A percentile compares a stretch with the other conserved stretches of the same genome.
Conservation (phyloP, 345 rosid species). For the Eucalyptus urophylla region DNA sequence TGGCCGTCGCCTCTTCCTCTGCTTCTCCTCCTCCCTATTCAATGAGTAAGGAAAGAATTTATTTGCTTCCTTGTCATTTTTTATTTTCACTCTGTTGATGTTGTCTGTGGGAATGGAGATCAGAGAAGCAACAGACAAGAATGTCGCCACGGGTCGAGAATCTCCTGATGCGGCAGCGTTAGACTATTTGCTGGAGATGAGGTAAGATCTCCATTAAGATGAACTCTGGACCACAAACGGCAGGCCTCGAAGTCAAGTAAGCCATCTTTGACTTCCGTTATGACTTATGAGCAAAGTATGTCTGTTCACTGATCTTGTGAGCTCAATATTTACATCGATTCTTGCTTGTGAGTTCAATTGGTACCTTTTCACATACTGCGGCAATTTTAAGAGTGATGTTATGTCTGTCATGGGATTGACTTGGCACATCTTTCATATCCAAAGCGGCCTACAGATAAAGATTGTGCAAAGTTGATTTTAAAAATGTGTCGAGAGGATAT, state of each 20-base stretch:
- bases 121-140: neutral
- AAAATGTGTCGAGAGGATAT: neutral
- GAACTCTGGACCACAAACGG: neutral
- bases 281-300: neutral
- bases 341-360: neutral
- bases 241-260: neutral
- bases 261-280: neutral
- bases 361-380: neutral
- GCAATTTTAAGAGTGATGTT: neutral
- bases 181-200: neutral
- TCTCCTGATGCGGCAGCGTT: neutral
- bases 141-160: neutral
- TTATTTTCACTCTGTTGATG: neutral
- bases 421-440: neutral
- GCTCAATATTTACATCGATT: neutral
- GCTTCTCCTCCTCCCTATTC: neutral
- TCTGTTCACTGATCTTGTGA: neutral
- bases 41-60: neutral
- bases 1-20: slow-evolving; percentile 27
- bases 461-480: neutral
- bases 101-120: neutral
- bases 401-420: neutral
- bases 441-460: neutral
- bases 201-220: neutral
- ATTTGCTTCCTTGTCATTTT: neutral